phyloP scores from a whole-genome alignment of 2,329 filamentous ascomycete species.

The Penicillium sp. region DNA sequence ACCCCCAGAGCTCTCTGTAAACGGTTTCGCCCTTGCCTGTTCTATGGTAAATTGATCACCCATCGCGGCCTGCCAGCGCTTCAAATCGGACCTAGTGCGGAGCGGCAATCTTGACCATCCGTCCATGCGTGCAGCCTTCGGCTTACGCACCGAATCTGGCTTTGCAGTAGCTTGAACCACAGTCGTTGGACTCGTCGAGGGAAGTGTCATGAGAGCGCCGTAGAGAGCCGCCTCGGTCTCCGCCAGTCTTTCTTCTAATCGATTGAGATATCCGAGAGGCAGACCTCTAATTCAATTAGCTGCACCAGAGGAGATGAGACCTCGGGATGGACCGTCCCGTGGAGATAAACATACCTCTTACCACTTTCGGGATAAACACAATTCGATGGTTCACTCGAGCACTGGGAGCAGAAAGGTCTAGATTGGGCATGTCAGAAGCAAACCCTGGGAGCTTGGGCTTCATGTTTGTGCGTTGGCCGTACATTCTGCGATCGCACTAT shows the following conservation, averaged over 20 bases:
- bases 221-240: slow-evolving; percentile 25
- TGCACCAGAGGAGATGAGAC: neutral
- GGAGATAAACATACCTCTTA: slow-evolving; percentile 13
- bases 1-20: neutral
- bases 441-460: neutral
- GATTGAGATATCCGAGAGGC: slow-evolving; percentile 23
- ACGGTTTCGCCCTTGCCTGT: neutral
- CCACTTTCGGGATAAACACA: slow-evolving; percentile 23
- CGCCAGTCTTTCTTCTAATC: slow-evolving; percentile 21
- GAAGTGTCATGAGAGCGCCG: slow-evolving; percentile 17
- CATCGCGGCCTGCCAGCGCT: slow-evolving; percentile 16
- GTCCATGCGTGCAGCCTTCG: slow-evolving; percentile 21
- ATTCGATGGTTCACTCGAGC: slow-evolving; percentile 15
- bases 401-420: slow-evolving; percentile 22
- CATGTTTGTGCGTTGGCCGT: neutral
- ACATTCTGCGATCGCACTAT: slow-evolving; percentile 25
- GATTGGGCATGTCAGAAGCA: neutral
- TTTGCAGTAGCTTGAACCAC: slow-evolving; percentile 8
- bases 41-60: slow-evolving; percentile 16
- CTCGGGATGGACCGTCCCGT: neutral
- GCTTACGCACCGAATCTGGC: slow-evolving; percentile 6
- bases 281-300: slow-evolving; percentile 14
- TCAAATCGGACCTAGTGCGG: slow-evolving; percentile 16
- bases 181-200: slow-evolving; percentile 6
- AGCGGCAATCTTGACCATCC: slow-evolving; percentile 23